These are phyloP conservation scores for Phytophthora citrophthora DNA, from an alignment of 352 stramenopile genomes.

Conservation along the genomic window DNA sequence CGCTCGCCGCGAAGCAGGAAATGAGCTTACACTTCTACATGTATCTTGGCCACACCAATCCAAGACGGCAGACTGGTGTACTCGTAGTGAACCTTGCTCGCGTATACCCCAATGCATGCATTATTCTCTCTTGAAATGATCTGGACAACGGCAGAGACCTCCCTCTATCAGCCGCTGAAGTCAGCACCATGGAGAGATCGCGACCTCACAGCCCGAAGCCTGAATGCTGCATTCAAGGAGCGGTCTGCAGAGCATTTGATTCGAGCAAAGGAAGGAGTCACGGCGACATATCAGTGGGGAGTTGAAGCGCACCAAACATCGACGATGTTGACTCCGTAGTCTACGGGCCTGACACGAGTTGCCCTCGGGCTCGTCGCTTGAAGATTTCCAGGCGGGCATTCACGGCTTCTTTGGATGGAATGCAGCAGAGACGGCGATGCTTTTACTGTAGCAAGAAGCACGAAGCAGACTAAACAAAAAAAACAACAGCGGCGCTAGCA, in stretches of 20 bases:
- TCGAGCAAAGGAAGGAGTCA: slow-evolving; percentile 3
- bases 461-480: too few relatives aligned
- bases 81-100: too few relatives aligned
- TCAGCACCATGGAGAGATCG: background rate
- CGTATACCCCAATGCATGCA: too few relatives aligned
- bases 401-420: background rate
- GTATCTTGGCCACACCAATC: too few relatives aligned
- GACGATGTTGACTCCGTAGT: slow-evolving; percentile 17
- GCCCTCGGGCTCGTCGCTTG: slow-evolving; percentile 9
- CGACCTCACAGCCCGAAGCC: background rate
- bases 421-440: background rate
- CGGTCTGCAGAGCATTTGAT: background rate
- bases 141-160: background rate
- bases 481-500: too few relatives aligned
- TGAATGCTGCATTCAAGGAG: background rate
- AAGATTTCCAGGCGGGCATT: too few relatives aligned
- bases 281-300: slow-evolving; percentile 14
- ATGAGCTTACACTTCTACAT: too few relatives aligned
- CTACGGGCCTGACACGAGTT: slow-evolving; percentile 16
- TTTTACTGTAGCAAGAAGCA: too few relatives aligned
- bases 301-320: slow-evolving; percentile 25
- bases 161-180: background rate
- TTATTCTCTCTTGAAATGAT: too few relatives aligned
- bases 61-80: too few relatives aligned
- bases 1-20: too few relatives aligned